These are phyloP conservation scores for Apiotrichum porosum DNA, from an alignment of 1,284 basidiomycete species.

Conservation along the genomic window DNA sequence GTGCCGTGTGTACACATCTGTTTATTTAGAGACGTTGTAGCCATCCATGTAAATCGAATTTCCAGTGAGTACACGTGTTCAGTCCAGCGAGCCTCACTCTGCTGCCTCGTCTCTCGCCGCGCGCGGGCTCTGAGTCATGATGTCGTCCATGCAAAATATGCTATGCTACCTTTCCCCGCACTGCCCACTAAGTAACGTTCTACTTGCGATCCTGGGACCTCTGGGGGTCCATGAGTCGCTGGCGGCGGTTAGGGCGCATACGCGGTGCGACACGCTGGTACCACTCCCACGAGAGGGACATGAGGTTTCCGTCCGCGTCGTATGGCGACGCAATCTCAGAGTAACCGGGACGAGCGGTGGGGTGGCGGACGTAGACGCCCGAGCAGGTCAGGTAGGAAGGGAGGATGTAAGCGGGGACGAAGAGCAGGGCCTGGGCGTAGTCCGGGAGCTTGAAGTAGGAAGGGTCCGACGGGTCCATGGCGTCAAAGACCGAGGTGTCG, in stretches of 20 bases:
- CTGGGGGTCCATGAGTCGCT: slow-evolving; percentile 65
- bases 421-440: slow-evolving; percentile 86
- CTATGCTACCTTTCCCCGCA: neutral
- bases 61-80: too few relatives aligned
- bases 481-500: neutral
- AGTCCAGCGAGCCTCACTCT: neutral
- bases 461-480: neutral
- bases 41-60: too few relatives aligned
- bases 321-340: slow-evolving; percentile 91
- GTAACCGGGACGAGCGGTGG: slow-evolving; percentile 85
- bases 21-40: too few relatives aligned
- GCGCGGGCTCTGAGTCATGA: slow-evolving; percentile 3
- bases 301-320: slow-evolving; percentile 84
- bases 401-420: slow-evolving; percentile 93
- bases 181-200: neutral
- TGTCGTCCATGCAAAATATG: slow-evolving; percentile 10
- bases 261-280: slow-evolving; percentile 62
- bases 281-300: slow-evolving; percentile 85
- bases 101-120: neutral
- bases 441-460: slow-evolving; percentile 72
- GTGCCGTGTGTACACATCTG: too few relatives aligned
- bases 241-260: slow-evolving; percentile 60
- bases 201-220: slow-evolving; percentile 28
- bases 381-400: slow-evolving; percentile 88
- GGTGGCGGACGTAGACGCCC: slow-evolving; percentile 88